Evolutionary conservation across 2,329 filamentous ascomycete species (phyloP).

Genomic region (Penicillium hordei): DNA sequence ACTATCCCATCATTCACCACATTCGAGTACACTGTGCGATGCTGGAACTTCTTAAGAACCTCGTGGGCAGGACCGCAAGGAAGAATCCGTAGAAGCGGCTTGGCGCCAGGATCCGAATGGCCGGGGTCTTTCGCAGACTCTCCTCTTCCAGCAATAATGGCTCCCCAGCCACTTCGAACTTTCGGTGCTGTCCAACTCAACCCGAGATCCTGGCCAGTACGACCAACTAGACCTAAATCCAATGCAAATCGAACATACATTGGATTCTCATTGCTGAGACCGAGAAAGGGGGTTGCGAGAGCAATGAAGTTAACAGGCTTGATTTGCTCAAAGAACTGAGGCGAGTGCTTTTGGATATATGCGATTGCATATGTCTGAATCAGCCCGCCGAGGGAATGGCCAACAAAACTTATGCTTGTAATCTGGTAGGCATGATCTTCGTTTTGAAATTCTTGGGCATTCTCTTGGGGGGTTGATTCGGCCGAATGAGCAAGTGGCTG

Average conservation of each 20-base stretch:
- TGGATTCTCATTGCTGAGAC: constrained; percentile 94
- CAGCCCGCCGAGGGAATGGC: constrained; percentile 84
- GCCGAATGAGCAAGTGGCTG: constrained; percentile 41
- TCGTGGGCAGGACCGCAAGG: constrained; percentile 88
- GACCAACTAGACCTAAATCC: constrained; percentile 93
- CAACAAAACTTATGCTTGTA: constrained; percentile 92
- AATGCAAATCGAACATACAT: constrained; percentile 96
- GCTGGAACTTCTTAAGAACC: constrained; percentile 82
- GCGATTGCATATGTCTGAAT: constrained; percentile 93
- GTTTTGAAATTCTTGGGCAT: constrained; percentile 42
- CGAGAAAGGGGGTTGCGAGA: constrained; percentile 82
- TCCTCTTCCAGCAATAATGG: constrained; percentile 77
- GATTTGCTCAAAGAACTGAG: constrained; percentile 82
- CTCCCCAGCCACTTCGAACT: constrained; percentile 82
- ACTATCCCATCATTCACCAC: constrained; percentile 98
- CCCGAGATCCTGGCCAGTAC: constrained; percentile 91
- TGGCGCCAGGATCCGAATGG: constrained; percentile 71
- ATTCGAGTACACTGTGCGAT: constrained; percentile 91
- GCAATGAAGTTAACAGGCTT: constrained; percentile 87
- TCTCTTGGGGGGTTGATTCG: constrained; percentile 38
- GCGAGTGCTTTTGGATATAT: constrained; percentile 95
- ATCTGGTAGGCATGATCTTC: constrained; percentile 67
- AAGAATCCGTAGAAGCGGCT: constrained; percentile 82
- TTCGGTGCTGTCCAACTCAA: constrained; percentile 90
- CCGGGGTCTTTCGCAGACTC: constrained; percentile 56